Base-by-base conservation (phyloP, 768 basidiomycete genomes). In the Amanita jacksonii region DNA sequence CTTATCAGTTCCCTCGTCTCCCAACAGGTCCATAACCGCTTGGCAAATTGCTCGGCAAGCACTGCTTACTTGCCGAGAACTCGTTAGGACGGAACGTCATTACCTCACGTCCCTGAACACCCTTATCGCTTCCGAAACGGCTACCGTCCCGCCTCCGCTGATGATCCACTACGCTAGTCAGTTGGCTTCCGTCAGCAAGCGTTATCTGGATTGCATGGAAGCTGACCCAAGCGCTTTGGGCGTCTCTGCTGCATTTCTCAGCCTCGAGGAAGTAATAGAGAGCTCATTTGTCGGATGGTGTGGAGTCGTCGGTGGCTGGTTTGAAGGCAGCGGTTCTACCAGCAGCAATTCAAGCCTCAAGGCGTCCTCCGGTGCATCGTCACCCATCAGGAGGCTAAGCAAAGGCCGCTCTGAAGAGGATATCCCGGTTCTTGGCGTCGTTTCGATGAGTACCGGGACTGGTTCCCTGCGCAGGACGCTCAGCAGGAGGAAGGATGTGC, bases 211-310 rank as follows among this genome's bases (percentile, higher is more conserved):
- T 15, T 60, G 61, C n/a, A 69, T 80, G 54, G 67, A 74, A 25
- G 53, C 53, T 23, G 79, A 83, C 43, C 81, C 81, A 10, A 80
- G 77, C 34, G 77, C 76, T 2, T 73, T 70, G 65, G 81, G 81
- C 7, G 73, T 83, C 23, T 73, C 77, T 8, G 64, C 68, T 4
- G 75, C 81, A 5, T 79, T 84, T 49, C 60, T 82, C 19, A 59
- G 67, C 0, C 65, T 62, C 38, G 70, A 78, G 52, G 67, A 72
- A 20, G 62, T 64, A n/a, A 56, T 83, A 16, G 75, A 79, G 50
- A 55, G 56, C 9, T 72, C 78, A 1, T 73, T 81, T 48, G 68
- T 79, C 37, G 63, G 67, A 1, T 85, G 81, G 79, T 79, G 73
- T 44, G 63, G 67, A 27, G 64, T 74, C 27, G 74, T 76, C 3